These are phyloP conservation scores for Trichophyton verrucosum DNA, from an alignment of 2,329 filamentous ascomycete species.

Conservation along the genomic window DNA sequence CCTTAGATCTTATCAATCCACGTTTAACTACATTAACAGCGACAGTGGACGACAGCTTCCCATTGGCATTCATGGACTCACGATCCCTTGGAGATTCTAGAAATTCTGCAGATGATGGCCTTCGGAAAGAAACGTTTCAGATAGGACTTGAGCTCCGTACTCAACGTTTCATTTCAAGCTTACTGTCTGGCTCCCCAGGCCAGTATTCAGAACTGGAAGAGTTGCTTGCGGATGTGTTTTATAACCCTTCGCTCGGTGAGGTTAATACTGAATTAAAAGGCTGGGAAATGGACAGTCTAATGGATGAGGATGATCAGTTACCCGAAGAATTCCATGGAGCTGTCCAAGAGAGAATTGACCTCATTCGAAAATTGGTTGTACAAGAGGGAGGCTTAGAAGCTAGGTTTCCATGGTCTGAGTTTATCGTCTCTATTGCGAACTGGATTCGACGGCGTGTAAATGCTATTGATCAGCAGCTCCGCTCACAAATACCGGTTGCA, in stretches of 20 bases:
- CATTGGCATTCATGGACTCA: conserved; percentile 4
- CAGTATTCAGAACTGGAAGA: neutral
- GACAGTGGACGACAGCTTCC: conserved; percentile 7
- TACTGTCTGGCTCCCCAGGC: neutral
- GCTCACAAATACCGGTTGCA: conserved; percentile 32
- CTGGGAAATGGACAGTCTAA: conserved; percentile 11
- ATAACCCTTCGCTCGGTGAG: neutral
- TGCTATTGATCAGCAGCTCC: conserved; percentile 36
- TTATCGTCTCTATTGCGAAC: conserved; percentile 33
- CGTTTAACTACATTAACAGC: neutral
- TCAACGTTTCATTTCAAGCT: conserved; percentile 8
- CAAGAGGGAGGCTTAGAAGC: neutral
- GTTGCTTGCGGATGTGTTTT: conserved; percentile 8
- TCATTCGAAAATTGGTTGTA: neutral
- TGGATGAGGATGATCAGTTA: conserved; percentile 6
- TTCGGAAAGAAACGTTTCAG: conserved; percentile 5
- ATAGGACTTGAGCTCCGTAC: conserved; percentile 14
- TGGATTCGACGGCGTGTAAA: conserved; percentile 37
- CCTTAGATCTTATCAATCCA: conserved; percentile 10
- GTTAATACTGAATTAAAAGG: conserved; percentile 8
- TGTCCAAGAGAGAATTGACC: conserved; percentile 6
- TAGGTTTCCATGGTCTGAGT: conserved; percentile 39
- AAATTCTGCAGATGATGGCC: neutral
- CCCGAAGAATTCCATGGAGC: conserved; percentile 4
- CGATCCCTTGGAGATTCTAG: neutral